Conservation (phyloP, 2,329 filamentous ascomycete species). For the Nigrospora osmanthi region DNA sequence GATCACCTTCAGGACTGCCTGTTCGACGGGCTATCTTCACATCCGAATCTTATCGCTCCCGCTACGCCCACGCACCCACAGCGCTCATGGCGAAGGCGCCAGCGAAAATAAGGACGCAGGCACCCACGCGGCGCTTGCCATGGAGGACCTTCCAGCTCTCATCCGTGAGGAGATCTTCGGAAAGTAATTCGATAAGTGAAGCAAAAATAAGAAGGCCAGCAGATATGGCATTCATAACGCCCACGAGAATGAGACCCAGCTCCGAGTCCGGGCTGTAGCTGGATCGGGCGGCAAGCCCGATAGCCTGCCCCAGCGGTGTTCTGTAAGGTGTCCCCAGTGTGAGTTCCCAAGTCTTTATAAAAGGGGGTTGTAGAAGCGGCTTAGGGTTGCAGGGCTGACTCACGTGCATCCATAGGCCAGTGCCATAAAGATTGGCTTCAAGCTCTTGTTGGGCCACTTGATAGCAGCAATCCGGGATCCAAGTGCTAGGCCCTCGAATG, state of each 20-base stretch:
- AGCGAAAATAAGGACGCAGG: conserved; percentile 48
- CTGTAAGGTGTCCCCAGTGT: conserved; percentile 21
- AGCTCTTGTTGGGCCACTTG: conserved; percentile 27
- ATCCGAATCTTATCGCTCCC: not conserved
- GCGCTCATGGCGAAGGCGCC: conserved; percentile 57
- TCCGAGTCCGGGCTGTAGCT: conserved; percentile 62
- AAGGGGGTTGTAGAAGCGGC: too few relatives aligned
- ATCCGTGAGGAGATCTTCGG: conserved; percentile 63
- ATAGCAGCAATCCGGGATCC: conserved; percentile 57
- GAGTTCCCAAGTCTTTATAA: too few relatives aligned
- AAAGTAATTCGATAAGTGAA: conserved; percentile 62
- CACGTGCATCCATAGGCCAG: conserved; percentile 47
- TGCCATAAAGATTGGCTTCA: conserved; percentile 49
- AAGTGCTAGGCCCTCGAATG: conserved; percentile 50
- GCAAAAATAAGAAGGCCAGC: conserved; percentile 66
- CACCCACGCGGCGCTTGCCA: conserved; percentile 43
- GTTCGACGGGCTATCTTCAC: too few relatives aligned
- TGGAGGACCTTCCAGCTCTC: conserved; percentile 51
- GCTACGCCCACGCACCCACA: conserved; percentile 54
- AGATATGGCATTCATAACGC: conserved; percentile 67
- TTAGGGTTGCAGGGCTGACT: conserved; percentile 21
- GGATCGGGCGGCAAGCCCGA: conserved; percentile 61
- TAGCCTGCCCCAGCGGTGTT: conserved; percentile 66
- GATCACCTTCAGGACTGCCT: too few relatives aligned
- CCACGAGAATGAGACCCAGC: conserved; percentile 60